Base-by-base conservation (phyloP, 1,284 basidiomycete genomes). In the Schizopora paradoxa region DNA sequence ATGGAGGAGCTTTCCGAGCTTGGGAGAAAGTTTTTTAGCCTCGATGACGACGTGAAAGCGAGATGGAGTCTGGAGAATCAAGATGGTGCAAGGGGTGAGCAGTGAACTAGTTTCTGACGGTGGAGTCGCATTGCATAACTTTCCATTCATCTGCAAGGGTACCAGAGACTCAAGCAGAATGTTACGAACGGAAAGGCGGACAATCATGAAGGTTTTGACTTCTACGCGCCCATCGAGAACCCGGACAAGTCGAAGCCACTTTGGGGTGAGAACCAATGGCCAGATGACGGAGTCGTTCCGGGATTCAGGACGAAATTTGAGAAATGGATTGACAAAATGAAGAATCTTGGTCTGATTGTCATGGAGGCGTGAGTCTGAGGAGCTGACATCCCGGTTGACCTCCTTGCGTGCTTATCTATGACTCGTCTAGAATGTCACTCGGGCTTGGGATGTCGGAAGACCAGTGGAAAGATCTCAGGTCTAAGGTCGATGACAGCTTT, bases 261-360 rank as follows among this genome's bases (percentile, higher is more conserved):
- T 0, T 81, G 83, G 77, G 91, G 91, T 14, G 78, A 79, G 60
- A 93, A 93, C 58, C 88, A 88, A 51, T 93, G 86, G 83, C 91
- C 90, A 0, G 28, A 31, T 14, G 48, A 50, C 8, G 43, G 26
- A 5, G 55, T 56, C 2, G 56, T 84, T 5, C 73, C 74, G 0
- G 61, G 58, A 0, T 88, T 91, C 55, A 67, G 61, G 46, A 69
- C 71, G 34, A 79, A 73, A 51, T 84, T 85, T 54, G 77, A 85
- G 51, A 57, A 55, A 6, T 92, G 89, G 88, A 67, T 84, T 2
- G 76, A 77, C 54, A 91, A 86, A 70, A 92, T 92, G 90, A 83
- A 86, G 61, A 66, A 58, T 1, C 66, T 93, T 2, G 89, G 89
- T 1, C 55, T 85, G 56, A 72, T 83, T 21, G 70, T 91, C 8